These are phyloP conservation scores for Euphorbia peplus DNA, from an alignment of 345 rosid species.

Conservation along the genomic window DNA sequence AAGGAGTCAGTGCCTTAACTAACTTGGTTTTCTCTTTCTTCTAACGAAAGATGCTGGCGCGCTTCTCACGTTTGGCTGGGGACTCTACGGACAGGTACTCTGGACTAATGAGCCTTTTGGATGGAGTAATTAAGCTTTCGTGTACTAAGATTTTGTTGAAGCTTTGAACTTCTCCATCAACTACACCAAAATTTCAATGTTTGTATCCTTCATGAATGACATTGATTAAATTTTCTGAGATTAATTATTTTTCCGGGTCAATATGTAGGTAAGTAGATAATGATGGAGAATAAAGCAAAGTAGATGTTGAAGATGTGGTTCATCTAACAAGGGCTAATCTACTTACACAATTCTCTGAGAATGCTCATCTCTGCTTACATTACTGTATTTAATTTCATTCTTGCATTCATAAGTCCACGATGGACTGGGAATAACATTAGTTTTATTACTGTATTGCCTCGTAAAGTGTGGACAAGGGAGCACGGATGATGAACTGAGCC, in stretches of 20 bases:
- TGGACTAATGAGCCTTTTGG: neutral
- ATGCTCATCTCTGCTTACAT: constrained; percentile 2
- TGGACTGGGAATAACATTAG: constrained; percentile 7
- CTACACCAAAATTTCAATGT: constrained; percentile 14
- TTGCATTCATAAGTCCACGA: constrained; percentile 10
- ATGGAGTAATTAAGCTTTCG: neutral
- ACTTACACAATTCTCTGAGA: constrained; percentile 22
- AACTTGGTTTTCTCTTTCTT: constrained; percentile 13
- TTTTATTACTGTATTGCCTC: constrained; percentile 24
- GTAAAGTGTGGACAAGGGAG: constrained; percentile 96
- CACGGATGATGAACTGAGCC: constrained; percentile 87
- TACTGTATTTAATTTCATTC: constrained; percentile 1
- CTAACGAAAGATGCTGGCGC: constrained; percentile 81
- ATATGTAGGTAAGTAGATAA: constrained; percentile 63
- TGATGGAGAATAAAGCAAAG: constrained; percentile 49
- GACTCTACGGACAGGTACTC: constrained; percentile 95
- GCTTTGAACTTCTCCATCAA: constrained; percentile 11
- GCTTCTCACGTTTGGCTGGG: constrained; percentile 97
- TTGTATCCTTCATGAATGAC: constrained; percentile 17
- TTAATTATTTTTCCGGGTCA: constrained; percentile 42
- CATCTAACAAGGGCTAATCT: constrained; percentile 39
- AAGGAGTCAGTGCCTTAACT: neutral
- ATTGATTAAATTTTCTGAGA: constrained; percentile 16
- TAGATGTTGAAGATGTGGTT: constrained; percentile 54
- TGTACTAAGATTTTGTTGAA: constrained; percentile 2